Evolutionary conservation across 164 flowering plant genomes (phyloP), one percentile per base, ranked within the genome.

Genomic region (Liriodendron chinense): DNA sequence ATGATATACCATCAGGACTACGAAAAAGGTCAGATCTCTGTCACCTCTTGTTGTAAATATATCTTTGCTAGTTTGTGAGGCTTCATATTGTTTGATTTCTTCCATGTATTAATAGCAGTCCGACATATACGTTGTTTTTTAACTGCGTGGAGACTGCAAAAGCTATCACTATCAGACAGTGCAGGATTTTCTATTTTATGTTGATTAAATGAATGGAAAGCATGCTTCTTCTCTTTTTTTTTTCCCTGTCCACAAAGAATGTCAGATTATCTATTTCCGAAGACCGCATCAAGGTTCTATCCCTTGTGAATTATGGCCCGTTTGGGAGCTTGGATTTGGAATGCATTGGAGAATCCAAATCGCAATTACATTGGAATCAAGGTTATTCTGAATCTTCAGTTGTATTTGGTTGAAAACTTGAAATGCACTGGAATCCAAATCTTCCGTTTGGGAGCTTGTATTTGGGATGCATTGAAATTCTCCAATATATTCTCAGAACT

Each of bases 1-100:
- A 47, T 72, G 68, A 26, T 16, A 53, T 53, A 10, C 20, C 59
- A 53, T 53, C 43, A 34, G 25, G n/a, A 12, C 13, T 34, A 43
- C n/a, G 26, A 64, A 61, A 72, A 53, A 72, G 68, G 68, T 72
- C 34, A 26, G 16, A 53, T 53, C 75, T 7, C 25, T 23, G 20
- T 72, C 50, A 47, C 56, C 68, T 72, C 63, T 61, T 53, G 7
- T 26, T 72, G 75, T 72, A 63, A 34, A 72, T 22, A 53, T 53
- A 7, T 63, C 43, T 34, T 18, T 34, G 56, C 23, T 47, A n/a
- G 59, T 12, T 72, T 64, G 28, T 34, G 24, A 10, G 75, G 21
- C 53, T 63, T 64, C 50, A 26, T 72, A 63, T 63, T 72, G 68
- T 72, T 72, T 72, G 26, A 72, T 72, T 72, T 62, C 53, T 28